Percentiles rank a stretch among this genome's conserved stretches.
Conservation (phyloP, 73 alveolate species). For the Paramecium primaurelia region DNA sequence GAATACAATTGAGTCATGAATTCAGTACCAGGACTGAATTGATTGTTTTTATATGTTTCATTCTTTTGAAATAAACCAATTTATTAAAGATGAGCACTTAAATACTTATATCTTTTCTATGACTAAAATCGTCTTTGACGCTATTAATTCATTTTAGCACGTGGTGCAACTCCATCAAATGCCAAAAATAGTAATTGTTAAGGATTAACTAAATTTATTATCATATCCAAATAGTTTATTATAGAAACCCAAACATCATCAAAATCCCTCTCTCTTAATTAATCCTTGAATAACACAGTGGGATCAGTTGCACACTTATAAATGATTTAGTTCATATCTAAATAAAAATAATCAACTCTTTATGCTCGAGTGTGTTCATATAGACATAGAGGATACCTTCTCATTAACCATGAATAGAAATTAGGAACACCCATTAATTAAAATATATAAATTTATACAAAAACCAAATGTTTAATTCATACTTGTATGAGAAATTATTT, state of each 20-base stretch:
- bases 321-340: conserved; percentile 97
- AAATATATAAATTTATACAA: not conserved
- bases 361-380: conserved; percentile 84
- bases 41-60: conserved; percentile 82
- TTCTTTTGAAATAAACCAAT: conserved; percentile 71
- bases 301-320: conserved; percentile 92
- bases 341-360: conserved; percentile 89
- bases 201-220: conserved; percentile 91
- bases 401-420: conserved; percentile 91
- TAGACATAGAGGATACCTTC: conserved; percentile 92
- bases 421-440: conserved; percentile 96
- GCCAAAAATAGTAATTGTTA: conserved; percentile 82
- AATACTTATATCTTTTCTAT: conserved; percentile 74
- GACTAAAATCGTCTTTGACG: conserved; percentile 94
- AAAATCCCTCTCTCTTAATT: conserved; percentile 70
- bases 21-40: conserved; percentile 97
- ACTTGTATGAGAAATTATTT: not conserved
- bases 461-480: conserved; percentile 28
- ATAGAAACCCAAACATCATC: conserved; percentile 85
- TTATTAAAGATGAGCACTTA: conserved; percentile 63
- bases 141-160: conserved; percentile 99
- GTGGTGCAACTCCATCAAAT: conserved; percentile 98
- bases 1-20: conserved; percentile 87
- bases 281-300: conserved; percentile 72
- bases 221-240: conserved; percentile 82